A percentile compares a stretch with the other conserved stretches of the same genome.
These are phyloP conservation scores for Hemileia vastatrix DNA, from an alignment of 1,284 basidiomycete genomes.

Conservation along the genomic window DNA sequence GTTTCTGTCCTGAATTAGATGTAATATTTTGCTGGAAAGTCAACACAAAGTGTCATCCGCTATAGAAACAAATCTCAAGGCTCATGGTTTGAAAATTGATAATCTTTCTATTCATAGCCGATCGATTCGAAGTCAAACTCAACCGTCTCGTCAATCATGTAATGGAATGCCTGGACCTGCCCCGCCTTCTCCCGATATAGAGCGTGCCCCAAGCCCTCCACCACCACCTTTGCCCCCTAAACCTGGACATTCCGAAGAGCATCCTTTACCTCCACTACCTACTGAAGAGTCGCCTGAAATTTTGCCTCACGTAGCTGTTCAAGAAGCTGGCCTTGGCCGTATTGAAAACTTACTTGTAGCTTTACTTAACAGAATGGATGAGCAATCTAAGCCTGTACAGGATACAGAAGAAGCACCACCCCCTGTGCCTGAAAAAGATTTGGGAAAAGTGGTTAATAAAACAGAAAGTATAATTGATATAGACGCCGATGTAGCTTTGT, in stretches of 20 bases:
- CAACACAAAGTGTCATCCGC: slow-evolving; percentile 27
- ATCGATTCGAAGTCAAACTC: slow-evolving; percentile 9
- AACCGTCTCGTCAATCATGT: slow-evolving; percentile 10
- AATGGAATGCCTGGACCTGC: slow-evolving; percentile 22
- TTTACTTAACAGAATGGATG: slow-evolving; percentile 20
- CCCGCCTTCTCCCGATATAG: slow-evolving; percentile 15
- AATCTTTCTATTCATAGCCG: slow-evolving; percentile 15
- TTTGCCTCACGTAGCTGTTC: slow-evolving; percentile 11
- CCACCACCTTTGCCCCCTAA: slow-evolving; percentile 15
- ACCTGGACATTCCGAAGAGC: neutral
- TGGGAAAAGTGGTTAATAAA: neutral
- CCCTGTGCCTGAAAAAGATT: slow-evolving; percentile 10
- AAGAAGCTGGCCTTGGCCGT: slow-evolving; percentile 20
- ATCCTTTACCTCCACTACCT: neutral
- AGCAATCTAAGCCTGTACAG: slow-evolving; percentile 8
- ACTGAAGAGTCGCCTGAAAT: neutral
- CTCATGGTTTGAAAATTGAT: slow-evolving; percentile 18
- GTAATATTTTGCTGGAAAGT: slow-evolving; percentile 25
- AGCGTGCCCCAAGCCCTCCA: neutral
- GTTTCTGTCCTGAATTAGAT: neutral
- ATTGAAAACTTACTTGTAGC: slow-evolving; percentile 23
- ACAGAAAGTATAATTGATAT: slow-evolving; percentile 10
- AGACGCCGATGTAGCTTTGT: slow-evolving; percentile 22
- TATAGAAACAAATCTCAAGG: slow-evolving; percentile 23
- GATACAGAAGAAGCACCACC: slow-evolving; percentile 9